phyloP scores from a whole-genome alignment of 2,329 filamentous ascomycete species.

The Ophiostoma perfectum region DNA sequence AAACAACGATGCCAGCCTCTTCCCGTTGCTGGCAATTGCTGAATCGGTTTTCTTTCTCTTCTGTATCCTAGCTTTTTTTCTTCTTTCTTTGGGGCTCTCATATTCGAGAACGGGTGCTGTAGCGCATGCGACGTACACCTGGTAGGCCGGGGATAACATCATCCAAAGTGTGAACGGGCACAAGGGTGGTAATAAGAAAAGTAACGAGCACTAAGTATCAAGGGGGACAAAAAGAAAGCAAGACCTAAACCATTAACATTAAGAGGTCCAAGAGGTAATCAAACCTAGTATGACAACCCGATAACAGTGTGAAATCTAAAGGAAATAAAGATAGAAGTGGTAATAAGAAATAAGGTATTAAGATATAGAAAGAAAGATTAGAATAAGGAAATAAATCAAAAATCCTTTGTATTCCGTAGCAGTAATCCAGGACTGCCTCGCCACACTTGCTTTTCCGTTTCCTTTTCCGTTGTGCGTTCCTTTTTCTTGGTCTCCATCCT shows the following conservation, averaged over 20 bases:
- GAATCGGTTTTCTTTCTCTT: no score
- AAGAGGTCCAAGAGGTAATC: neutral
- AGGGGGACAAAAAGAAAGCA: neutral
- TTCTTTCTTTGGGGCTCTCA: no score
- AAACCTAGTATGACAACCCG: no score
- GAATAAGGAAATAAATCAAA: constrained; percentile 9
- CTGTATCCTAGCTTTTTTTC: no score
- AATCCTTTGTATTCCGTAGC: constrained; percentile 7
- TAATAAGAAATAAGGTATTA: neutral
- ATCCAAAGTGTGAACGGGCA: no score
- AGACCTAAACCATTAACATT: neutral
- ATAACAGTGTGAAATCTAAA: neutral
- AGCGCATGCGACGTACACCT: no score
- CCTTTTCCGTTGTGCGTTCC: neutral
- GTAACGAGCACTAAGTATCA: no score
- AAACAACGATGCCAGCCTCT: no score
- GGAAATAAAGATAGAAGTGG: neutral
- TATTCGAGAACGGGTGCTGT: no score
- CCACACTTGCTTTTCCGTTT: constrained; percentile 1
- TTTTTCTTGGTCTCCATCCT: neutral
- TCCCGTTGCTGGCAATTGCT: no score
- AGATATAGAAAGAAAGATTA: neutral
- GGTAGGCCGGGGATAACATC: no score
- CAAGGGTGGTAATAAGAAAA: no score
- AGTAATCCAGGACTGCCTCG: neutral